These are phyloP conservation scores for Wickerhamomyces tratensis DNA, from an alignment of 805 yeast species.

Conservation along the genomic window DNA sequence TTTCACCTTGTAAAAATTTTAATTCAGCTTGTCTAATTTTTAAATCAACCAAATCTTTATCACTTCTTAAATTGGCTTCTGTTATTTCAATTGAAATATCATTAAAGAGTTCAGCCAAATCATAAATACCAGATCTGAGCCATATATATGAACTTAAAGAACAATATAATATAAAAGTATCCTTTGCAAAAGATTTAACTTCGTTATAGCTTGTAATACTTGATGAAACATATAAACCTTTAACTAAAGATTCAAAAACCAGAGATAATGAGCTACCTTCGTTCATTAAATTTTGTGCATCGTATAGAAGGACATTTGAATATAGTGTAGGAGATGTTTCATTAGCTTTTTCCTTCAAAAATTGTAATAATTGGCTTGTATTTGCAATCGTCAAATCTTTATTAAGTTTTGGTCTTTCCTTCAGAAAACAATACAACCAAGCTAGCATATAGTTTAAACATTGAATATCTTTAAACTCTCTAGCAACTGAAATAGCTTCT, in stretches of 20 bases:
- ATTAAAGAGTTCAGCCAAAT: conserved; percentile 36
- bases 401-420: conserved; percentile 50
- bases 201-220: conserved; percentile 1
- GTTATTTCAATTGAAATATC: conserved; percentile 28
- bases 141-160: conserved; percentile 37
- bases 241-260: conserved; percentile 46
- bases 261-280: conserved; percentile 37
- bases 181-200: conserved; percentile 12
- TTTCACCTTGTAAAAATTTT: conserved; percentile 27
- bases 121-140: conserved; percentile 40
- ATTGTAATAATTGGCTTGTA: conserved; percentile 51
- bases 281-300: conserved; percentile 43
- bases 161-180: conserved; percentile 32
- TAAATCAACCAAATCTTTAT: conserved; percentile 30
- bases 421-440: conserved; percentile 66
- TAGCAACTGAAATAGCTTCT: conserved; percentile 80
- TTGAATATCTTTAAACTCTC: conserved; percentile 70
- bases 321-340: conserved; percentile 21
- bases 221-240: conserved; percentile 37
- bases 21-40: conserved; percentile 30
- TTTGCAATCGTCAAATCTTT: conserved; percentile 45
- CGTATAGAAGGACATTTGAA: conserved; percentile 59
- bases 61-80: background rate
- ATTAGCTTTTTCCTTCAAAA: conserved; percentile 25
- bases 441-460: conserved; percentile 66